These are phyloP conservation scores for Cystoderma amianthinum DNA, from an alignment of 768 basidiomycete species.

Conservation along the genomic window DNA sequence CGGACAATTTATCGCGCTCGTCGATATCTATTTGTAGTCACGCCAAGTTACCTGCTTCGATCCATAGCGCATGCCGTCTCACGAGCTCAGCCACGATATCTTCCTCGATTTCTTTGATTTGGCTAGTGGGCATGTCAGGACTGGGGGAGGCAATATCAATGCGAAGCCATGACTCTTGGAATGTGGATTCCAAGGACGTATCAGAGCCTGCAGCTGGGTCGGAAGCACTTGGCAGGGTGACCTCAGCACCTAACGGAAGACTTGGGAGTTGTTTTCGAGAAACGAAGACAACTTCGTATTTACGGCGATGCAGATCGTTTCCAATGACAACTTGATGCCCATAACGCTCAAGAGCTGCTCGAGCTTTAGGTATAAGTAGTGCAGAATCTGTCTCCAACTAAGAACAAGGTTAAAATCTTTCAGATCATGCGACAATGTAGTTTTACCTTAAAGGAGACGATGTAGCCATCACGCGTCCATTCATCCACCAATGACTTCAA, in stretches of 20 bases:
- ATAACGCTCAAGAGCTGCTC: constrained; percentile 83
- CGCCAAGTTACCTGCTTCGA: constrained; percentile 23
- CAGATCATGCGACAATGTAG: too few relatives aligned
- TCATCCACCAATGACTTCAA: constrained; percentile 89
- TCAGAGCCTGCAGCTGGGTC: background rate
- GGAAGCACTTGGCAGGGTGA: constrained; percentile 5
- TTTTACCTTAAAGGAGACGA: constrained; percentile 93
- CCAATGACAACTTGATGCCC: constrained; percentile 97
- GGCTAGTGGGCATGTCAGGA: constrained; percentile 22
- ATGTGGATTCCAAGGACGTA: constrained; percentile 16
- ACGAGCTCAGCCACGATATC: constrained; percentile 79
- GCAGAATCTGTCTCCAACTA: constrained; percentile 89
- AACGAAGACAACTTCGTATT: constrained; percentile 90
- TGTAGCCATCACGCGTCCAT: constrained; percentile 86
- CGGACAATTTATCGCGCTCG: too few relatives aligned
- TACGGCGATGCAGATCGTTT: constrained; percentile 88
- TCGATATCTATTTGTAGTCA: too few relatives aligned
- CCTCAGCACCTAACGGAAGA: constrained; percentile 9
- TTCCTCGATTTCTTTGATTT: constrained; percentile 84
- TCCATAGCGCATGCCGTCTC: constrained; percentile 68
- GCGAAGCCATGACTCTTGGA: constrained; percentile 57
- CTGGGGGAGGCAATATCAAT: constrained; percentile 35
- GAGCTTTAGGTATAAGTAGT: constrained; percentile 87
- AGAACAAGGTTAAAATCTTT: too few relatives aligned
- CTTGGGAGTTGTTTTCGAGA: constrained; percentile 34